phyloP scores from a whole-genome alignment of 805 yeast species.

The Yarrowia deformans region DNA sequence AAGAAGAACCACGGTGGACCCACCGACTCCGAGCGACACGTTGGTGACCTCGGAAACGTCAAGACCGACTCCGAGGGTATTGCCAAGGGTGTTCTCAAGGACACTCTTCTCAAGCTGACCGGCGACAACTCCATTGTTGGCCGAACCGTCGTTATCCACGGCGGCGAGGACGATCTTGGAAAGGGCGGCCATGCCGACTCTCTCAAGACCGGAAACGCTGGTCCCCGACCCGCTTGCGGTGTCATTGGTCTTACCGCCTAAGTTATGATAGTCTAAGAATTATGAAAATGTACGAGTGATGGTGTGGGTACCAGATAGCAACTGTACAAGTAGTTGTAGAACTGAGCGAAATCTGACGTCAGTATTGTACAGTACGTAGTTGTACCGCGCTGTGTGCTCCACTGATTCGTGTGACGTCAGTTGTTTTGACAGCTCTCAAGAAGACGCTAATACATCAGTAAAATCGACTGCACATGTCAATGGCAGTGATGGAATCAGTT shows the following conservation, averaged over 20 bases:
- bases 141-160: constrained; percentile 94
- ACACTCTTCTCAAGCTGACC: constrained; percentile 74
- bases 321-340: too few relatives aligned
- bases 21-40: constrained; percentile 74
- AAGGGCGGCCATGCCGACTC: constrained; percentile 92
- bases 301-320: too few relatives aligned
- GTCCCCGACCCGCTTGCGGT: constrained; percentile 98
- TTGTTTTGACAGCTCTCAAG: too few relatives aligned
- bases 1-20: constrained; percentile 92
- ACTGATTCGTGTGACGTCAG: too few relatives aligned
- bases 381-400: too few relatives aligned
- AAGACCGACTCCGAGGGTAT: constrained; percentile 85
- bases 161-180: constrained; percentile 92
- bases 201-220: constrained; percentile 95
- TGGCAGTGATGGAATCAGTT: too few relatives aligned
- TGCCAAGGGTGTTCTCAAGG: constrained; percentile 89
- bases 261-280: constrained; percentile 36
- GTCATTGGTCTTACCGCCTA: constrained; percentile 80
- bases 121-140: constrained; percentile 92
- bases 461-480: too few relatives aligned
- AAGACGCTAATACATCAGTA: too few relatives aligned
- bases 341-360: too few relatives aligned
- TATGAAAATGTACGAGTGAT: neutral
- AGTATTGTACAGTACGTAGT: too few relatives aligned
- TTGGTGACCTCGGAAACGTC: constrained; percentile 97